Base-by-base conservation (phyloP, 768 basidiomycete genomes). In the Psilocybe azurescens region DNA sequence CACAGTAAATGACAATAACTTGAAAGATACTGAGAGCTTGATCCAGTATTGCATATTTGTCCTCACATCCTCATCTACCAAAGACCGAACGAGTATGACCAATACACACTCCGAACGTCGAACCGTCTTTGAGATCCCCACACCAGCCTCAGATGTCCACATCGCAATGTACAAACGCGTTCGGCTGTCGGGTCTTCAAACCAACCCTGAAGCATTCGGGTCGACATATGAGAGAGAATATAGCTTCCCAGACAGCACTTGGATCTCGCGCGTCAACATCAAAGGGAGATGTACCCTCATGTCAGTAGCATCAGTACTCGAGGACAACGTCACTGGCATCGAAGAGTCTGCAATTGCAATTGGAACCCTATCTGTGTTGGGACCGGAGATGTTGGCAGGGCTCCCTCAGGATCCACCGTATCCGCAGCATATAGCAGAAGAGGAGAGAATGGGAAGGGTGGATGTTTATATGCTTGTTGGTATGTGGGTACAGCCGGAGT, bases 401-500 rank as follows among this genome's bases (percentile, higher is more conserved):
- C 18, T 46, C 3, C 59, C 59, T 2, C 49, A 52, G n/a, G 49
- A 55, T 8, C 28, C 52, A 0, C 20, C 46, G 4, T 60, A 55
- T 39, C 48, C 60, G 3, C 49, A 30, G 4, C 38, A 50, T 6
- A 33, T 63, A 2, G 46, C 39, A 1, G 56, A 63, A 16, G 51
- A 29, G 5, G 53, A 58, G 32, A 49, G 47, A 24, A 18, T 3
- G 5, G 59, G 56, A 0, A 10, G 10, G 7, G 32, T 60, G 2
- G 56, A 61, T 6, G 57, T 60, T 3, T 59, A 59, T 18, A 38
- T 66, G 28, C 55, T 63, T 0, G 62, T 63, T 2, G 65, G 65
- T 14, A 66, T 63, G 65, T 66, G 65, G 65, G 60, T 66, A 3
- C 62, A 63, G 24, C 53, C 58, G 2, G 49, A 58, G n/a, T 44